Percentiles rank a stretch among this genome's conserved stretches.
phyloP scores from a whole-genome alignment of 805 yeast species.

The Myxozyma udenii region DNA sequence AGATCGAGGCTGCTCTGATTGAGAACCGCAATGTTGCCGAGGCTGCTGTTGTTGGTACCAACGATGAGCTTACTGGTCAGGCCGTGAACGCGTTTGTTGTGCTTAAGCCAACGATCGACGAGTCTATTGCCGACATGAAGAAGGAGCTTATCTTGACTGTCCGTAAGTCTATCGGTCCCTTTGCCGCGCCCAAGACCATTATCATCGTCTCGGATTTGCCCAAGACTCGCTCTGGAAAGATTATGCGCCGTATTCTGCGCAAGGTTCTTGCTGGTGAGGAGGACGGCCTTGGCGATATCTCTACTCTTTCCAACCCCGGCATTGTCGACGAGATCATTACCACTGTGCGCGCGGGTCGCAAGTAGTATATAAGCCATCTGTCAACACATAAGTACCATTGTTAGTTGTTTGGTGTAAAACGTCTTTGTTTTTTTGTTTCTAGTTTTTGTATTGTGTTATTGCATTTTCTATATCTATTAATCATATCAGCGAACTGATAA shows the following conservation, averaged over 20 bases:
- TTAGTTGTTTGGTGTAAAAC: neutral
- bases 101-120: conserved; percentile 53
- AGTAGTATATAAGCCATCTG: neutral
- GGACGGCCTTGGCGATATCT: conserved; percentile 86
- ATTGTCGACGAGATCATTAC: conserved; percentile 71
- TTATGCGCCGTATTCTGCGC: conserved; percentile 96
- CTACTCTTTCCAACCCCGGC: conserved; percentile 83
- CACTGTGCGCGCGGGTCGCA: conserved; percentile 23
- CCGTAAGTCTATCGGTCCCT: conserved; percentile 84
- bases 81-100: conserved; percentile 94
- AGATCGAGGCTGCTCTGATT: conserved; percentile 87
- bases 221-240: conserved; percentile 97
- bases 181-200: conserved; percentile 92
- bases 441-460: neutral
- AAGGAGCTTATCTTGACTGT: conserved; percentile 80
- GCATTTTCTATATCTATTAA: neutral
- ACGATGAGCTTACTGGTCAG: conserved; percentile 95
- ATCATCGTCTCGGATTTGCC: conserved; percentile 87
- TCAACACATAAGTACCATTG: neutral
- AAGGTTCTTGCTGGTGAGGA: conserved; percentile 90
- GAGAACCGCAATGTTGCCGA: conserved; percentile 82
- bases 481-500: neutral
- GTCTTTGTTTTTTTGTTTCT: neutral
- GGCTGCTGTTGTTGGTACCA: conserved; percentile 93
- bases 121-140: conserved; percentile 47